These are phyloP conservation scores for Phyllosticta capitalensis DNA, from an alignment of 2,329 filamentous ascomycete genomes.

Conservation along the genomic window DNA sequence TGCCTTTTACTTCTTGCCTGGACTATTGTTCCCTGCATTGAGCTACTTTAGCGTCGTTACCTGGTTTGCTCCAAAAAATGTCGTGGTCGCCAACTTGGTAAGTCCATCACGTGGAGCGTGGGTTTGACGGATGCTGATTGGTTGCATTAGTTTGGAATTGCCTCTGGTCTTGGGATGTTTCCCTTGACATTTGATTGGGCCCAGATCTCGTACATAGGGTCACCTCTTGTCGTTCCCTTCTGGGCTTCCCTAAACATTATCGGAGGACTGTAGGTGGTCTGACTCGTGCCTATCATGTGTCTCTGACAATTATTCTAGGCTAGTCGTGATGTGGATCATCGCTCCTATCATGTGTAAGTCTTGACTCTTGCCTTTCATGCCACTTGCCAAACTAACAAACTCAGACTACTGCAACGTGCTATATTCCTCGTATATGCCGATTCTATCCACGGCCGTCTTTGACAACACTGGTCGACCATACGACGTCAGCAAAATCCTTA, in stretches of 20 bases:
- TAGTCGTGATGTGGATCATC: conserved; percentile 76
- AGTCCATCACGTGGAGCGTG: conserved; percentile 12
- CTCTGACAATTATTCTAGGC: no score
- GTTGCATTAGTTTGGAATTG: conserved; percentile 55
- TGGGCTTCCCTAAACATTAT: conserved; percentile 82
- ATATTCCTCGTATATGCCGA: conserved; percentile 77
- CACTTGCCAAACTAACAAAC: background rate
- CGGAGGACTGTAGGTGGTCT: conserved; percentile 48
- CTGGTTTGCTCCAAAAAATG: conserved; percentile 78
- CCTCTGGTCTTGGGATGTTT: conserved; percentile 75
- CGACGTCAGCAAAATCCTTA: conserved; percentile 72
- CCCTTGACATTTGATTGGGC: conserved; percentile 88
- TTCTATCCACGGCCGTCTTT: conserved; percentile 74
- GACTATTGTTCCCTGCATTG: conserved; percentile 70
- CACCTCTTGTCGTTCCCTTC: conserved; percentile 72
- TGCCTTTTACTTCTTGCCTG: conserved; percentile 76
- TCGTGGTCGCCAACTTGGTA: conserved; percentile 71
- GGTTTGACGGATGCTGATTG: background rate
- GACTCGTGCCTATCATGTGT: no score
- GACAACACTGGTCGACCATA: conserved; percentile 76
- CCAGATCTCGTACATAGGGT: conserved; percentile 80
- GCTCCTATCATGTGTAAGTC: conserved; percentile 60
- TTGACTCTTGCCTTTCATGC: conserved; percentile 7
- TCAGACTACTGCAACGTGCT: conserved; percentile 65
- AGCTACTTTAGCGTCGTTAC: conserved; percentile 86